A percentile compares a stretch with the other conserved stretches of the same genome.
These are phyloP conservation scores for Coemansia sp. DNA, from an alignment of 192 early-diverging fungal species.

Conservation along the genomic window DNA sequence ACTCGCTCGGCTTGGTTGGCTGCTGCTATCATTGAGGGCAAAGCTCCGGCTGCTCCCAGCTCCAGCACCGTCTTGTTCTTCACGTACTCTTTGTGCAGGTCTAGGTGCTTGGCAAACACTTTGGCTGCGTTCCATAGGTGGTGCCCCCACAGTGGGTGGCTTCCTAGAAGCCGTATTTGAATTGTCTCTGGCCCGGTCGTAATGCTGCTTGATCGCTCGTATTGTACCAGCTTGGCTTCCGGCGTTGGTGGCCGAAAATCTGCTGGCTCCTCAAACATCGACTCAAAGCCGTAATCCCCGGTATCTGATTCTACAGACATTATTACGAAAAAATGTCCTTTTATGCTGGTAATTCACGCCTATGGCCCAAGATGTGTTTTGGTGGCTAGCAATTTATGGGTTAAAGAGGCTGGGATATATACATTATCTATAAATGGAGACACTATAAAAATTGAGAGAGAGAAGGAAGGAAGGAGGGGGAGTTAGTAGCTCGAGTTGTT, in stretches of 20 bases:
- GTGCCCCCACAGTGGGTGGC: conserved; percentile 84
- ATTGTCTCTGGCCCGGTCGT: conserved; percentile 21
- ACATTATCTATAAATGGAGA: not conserved
- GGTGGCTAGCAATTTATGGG: too few relatives aligned
- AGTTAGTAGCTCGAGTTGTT: conserved; percentile 14
- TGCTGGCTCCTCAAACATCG: conserved; percentile 47
- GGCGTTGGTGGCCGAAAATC: conserved; percentile 52
- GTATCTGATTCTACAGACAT: conserved; percentile 1
- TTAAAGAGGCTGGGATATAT: not conserved
- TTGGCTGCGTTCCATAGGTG: conserved; percentile 90
- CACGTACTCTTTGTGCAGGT: conserved; percentile 62
- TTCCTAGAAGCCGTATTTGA: conserved; percentile 62
- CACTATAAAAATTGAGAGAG: not conserved
- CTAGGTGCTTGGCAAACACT: conserved; percentile 75
- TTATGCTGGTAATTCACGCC: too few relatives aligned
- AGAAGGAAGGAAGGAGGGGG: not conserved
- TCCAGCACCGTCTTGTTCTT: conserved; percentile 69
- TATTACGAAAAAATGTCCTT: too few relatives aligned
- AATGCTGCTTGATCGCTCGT: conserved; percentile 48
- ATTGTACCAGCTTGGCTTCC: conserved; percentile 58
- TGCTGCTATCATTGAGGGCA: conserved; percentile 72
- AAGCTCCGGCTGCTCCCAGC: conserved; percentile 78
- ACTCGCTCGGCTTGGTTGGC: conserved; percentile 71
- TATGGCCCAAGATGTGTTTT: too few relatives aligned
- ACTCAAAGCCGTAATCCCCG: conserved; percentile 18